These are phyloP conservation scores for Moricandia arvensis DNA, from an alignment of 345 rosid genomes.

Conservation along the genomic window DNA sequence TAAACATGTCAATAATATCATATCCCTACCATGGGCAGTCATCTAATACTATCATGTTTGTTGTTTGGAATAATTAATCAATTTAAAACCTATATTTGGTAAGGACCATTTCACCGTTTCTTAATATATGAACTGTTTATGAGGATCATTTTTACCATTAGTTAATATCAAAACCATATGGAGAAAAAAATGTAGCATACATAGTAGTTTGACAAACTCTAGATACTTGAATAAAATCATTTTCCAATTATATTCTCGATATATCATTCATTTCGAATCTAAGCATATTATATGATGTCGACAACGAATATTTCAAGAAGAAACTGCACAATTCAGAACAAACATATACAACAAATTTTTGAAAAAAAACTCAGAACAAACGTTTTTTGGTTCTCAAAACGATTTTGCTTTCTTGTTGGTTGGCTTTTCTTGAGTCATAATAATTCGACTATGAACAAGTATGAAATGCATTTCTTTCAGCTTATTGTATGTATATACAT, in stretches of 20 bases:
- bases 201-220: not conserved
- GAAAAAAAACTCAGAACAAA: constrained; percentile 3
- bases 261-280: constrained; percentile 12
- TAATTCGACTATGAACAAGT: constrained; percentile 11
- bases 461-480: constrained; percentile 15
- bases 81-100: too few species aligned
- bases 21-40: too few species aligned
- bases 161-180: not conserved
- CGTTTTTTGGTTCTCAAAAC: not conserved
- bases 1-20: too few species aligned
- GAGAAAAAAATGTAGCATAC: not conserved
- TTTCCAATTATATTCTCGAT: not conserved
- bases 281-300: constrained; percentile 22
- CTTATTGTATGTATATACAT: not conserved
- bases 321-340: constrained; percentile 16
- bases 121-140: too few species aligned
- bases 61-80: too few species aligned
- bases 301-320: constrained; percentile 25
- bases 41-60: too few species aligned
- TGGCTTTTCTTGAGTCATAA: constrained; percentile 12
- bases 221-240: not conserved
- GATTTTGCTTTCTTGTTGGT: constrained; percentile 9
- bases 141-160: not conserved
- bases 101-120: too few species aligned
- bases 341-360: not conserved